Base-by-base conservation (phyloP, 1,284 basidiomycete genomes). In the Porphyrellus sp. region DNA sequence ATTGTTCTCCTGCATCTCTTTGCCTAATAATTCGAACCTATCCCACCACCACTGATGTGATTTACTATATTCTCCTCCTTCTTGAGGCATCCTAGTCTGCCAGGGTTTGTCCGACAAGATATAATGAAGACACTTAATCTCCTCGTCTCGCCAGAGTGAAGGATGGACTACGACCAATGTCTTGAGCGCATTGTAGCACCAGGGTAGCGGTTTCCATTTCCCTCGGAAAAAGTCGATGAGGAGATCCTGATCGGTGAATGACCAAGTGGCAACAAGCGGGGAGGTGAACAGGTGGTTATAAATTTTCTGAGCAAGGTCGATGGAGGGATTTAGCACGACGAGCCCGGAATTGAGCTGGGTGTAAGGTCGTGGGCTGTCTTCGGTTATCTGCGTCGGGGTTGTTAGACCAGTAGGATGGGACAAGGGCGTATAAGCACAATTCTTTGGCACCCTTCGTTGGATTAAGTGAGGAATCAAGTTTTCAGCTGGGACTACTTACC, bases 231-330 rank as follows among this genome's bases (percentile, higher is more conserved):
- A 83, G 30, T 81, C 82, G 1, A 93, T 81, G 28, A 98, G 81
- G 23, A 97, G 79, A 63, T 98, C 95, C 71, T 98, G 95, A 68
- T 98, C 95, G 1, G 93, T 86, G 70, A 98, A 98, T 35, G 77
- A 77, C 72, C 87, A 95, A 1, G 77, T 77, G 5, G 81, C 62
- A 15, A 97, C 77, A 7, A 82, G 77, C 5, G 87, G 82, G 24
- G 86, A 86, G 2, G 83, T 87, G 50, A 76, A 67, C 47, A 98
- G 80, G 68, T 81, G 82, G 35, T 81, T 61, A 20, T 77, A 72
- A 54, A 96, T 78, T 15, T 65, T 64, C 9, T 74, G 56, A 52
- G 81, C 77, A 8, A 86, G 75, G 13, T 74, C 63, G 4, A 68
- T 55, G 46, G 91, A 88, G 2, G 95, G 96, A n/a, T 79, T 81